Percentiles rank a stretch among this genome's conserved stretches.
These are phyloP conservation scores for Knoxdaviesia proteae DNA, from an alignment of 2,329 filamentous ascomycete species.

Conservation along the genomic window DNA sequence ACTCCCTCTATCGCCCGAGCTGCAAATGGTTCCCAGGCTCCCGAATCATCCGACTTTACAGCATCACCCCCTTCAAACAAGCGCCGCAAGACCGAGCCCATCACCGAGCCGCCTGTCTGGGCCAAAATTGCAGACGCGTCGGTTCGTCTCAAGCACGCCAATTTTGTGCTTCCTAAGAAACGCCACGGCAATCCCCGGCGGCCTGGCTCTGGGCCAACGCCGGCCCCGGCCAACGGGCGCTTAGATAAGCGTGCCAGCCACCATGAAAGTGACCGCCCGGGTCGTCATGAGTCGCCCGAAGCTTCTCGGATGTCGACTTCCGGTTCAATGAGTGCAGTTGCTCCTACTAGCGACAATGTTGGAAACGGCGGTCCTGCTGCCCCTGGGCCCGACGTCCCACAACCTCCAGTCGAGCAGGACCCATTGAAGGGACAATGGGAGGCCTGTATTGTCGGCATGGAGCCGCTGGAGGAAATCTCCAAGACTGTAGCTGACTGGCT, in stretches of 20 bases:
- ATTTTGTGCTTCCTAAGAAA: slow-evolving; percentile 1
- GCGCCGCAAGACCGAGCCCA: slow-evolving; percentile 1
- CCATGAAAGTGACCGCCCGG: neutral
- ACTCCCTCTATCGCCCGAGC: no score
- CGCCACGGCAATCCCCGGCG: neutral
- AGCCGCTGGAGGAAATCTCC: slow-evolving; percentile 55
- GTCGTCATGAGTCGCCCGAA: slow-evolving; percentile 26
- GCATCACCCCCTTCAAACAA: no score
- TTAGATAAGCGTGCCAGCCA: no score
- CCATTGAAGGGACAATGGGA: slow-evolving; percentile 32
- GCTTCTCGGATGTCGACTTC: slow-evolving; percentile 13
- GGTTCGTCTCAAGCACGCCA: slow-evolving; percentile 1
- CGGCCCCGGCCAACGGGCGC: neutral
- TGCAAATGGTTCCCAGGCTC: no score
- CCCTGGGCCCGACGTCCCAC: no score
- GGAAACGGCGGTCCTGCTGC: no score
- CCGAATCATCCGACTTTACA: no score
- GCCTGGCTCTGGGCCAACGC: neutral
- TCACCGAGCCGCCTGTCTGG: slow-evolving; percentile 2
- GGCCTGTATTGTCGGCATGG: slow-evolving; percentile 44
- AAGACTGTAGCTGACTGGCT: slow-evolving; percentile 64
- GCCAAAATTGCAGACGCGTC: neutral
- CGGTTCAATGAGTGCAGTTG: slow-evolving; percentile 1
- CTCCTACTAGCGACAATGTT: slow-evolving; percentile 4
- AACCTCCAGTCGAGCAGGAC: no score